Evolutionary conservation across 1,139 yeast genomes (phyloP).

Genomic region (Candida albicans): DNA sequence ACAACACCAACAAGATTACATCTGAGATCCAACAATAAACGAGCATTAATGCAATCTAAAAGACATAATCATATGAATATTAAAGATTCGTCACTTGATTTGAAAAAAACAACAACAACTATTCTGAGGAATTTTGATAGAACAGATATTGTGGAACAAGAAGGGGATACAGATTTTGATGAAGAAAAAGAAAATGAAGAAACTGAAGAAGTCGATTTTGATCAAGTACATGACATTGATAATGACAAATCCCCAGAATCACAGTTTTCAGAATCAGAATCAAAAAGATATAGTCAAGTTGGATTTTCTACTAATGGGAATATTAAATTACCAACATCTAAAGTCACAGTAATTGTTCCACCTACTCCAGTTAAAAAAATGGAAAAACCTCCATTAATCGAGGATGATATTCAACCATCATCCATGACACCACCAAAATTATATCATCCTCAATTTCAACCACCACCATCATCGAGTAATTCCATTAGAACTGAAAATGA

Average conservation of each 20-base stretch:
- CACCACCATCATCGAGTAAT: conserved; percentile 10
- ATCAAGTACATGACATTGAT: conserved; percentile 9
- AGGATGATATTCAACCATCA: conserved; percentile 1
- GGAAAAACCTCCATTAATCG: conserved; percentile 33
- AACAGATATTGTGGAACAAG: background rate
- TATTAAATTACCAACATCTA: conserved; percentile 48
- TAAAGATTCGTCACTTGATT: conserved; percentile 43
- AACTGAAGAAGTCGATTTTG: conserved; percentile 1
- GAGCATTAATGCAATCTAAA: conserved; percentile 10
- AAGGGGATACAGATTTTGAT: conserved; percentile 2
- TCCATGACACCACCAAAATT: conserved; percentile 4
- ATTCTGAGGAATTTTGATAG: background rate
- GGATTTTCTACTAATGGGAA: conserved; percentile 56
- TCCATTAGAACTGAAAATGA: conserved; percentile 7
- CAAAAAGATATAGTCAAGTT: conserved; percentile 4
- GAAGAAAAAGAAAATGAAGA: conserved; percentile 10
- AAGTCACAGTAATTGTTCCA: conserved; percentile 51
- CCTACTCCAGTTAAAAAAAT: conserved; percentile 69
- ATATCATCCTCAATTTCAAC: conserved; percentile 5
- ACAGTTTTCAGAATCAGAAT: conserved; percentile 29
- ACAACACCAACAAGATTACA: conserved; percentile 7
- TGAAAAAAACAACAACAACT: conserved; percentile 32
- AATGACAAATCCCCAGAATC: conserved; percentile 7
- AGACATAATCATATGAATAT: conserved; percentile 41
- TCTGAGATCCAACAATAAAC: background rate